phyloP scores from a whole-genome alignment of 345 rosid genomes.

The Populus davidiana region DNA sequence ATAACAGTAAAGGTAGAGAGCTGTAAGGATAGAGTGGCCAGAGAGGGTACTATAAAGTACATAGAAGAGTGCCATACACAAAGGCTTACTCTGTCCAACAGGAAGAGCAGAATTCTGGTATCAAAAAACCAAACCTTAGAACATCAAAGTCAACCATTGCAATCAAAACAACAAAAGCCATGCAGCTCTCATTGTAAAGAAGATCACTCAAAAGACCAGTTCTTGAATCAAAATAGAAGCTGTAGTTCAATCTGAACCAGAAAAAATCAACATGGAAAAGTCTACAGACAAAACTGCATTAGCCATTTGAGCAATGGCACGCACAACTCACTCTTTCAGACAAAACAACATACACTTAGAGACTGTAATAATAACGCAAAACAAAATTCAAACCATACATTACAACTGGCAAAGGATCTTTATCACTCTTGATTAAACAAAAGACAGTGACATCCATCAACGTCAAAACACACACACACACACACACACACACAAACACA shows the following conservation, averaged over 20 bases:
- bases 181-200: slow-evolving; percentile 15
- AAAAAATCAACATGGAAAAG: slow-evolving; percentile 22
- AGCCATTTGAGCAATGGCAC: slow-evolving; percentile 14
- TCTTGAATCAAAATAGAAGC: slow-evolving; percentile 10
- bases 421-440: slow-evolving; percentile 25
- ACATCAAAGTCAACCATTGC: slow-evolving; percentile 4
- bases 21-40: not conserved
- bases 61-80: slow-evolving; percentile 4
- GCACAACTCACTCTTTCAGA: slow-evolving; percentile 34
- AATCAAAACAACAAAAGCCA: slow-evolving; percentile 23
- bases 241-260: slow-evolving; percentile 11
- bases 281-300: slow-evolving; percentile 34
- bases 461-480: slow-evolving; percentile 25
- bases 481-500: not conserved
- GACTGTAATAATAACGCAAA: slow-evolving; percentile 20
- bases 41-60: not conserved
- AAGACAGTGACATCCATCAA: slow-evolving; percentile 43
- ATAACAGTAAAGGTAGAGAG: slow-evolving; percentile 1
- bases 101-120: slow-evolving; percentile 26
- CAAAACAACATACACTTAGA: slow-evolving; percentile 55
- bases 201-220: slow-evolving; percentile 4
- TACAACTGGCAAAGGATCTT: slow-evolving; percentile 9
- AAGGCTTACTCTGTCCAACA: slow-evolving; percentile 24
- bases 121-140: slow-evolving; percentile 10
- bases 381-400: slow-evolving; percentile 12